Base-by-base conservation (phyloP, 192 early-diverging fungal species). In the Coemansia interrupta region DNA sequence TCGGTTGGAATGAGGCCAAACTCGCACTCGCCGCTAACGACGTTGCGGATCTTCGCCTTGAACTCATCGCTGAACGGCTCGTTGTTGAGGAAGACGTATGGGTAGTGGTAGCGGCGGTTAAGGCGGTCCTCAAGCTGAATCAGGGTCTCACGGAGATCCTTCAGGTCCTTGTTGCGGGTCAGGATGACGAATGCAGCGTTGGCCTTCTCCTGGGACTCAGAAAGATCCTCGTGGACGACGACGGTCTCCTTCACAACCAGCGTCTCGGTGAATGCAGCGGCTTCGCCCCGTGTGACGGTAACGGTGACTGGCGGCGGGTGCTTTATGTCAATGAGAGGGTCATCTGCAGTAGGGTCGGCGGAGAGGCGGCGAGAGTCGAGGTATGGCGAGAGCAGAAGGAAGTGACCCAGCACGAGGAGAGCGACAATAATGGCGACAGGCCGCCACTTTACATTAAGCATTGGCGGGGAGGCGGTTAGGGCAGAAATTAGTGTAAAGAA, bases 21-120 rank as follows among this genome's bases (percentile, higher is more conserved):
- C 29, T 30, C 29, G 29, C 29, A 30, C 29, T 30, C 29, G 7
- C 29, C 29, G 29, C 29, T 30, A 7, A 30, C 29, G 29, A 30
- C 7, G 29, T 30, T 30, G 29, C 29, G 3, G 29, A 30, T 83
- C 56, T 74, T 63, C 46, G 82, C 77, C 45, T 81, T 81, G 62
- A 94, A 94, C 54, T 88, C 75, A 2, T 82, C 73, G 1, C 75
- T 64, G 46, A 93, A 92, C 0, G 84, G 83, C 46, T 80, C 70
- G 39, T 94, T 86, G 69, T 93, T 94, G 32, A 94, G 60, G 58
- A 92, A 92, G 24, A 94, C 86, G 61, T 89, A 94, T 0, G 90
- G 89, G 62, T 93, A 94, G 56, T 87, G 80, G 72, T 81, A 91
- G 49, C 84, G 79, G 40, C 65, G 70, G 68, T 93, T 93, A 59